Conservation (phyloP, 2,329 filamentous ascomycete genomes). For the Arthrobotrys megalospora region DNA sequence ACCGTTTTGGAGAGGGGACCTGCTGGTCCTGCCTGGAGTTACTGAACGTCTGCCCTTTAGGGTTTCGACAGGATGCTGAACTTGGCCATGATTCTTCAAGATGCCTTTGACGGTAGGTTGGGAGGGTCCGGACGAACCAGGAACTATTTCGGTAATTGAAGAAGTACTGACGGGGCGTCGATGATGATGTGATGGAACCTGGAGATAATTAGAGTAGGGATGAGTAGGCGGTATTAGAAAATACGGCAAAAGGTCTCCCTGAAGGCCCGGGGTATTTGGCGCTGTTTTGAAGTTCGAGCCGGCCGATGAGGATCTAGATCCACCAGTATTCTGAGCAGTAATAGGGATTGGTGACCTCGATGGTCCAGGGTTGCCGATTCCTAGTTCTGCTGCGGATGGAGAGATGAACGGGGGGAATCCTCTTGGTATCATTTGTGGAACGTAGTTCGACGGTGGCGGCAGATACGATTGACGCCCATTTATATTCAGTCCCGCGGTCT, state of each 20-base stretch:
- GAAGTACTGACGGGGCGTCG: slow-evolving; percentile 21
- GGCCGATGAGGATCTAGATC: not conserved
- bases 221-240: not conserved
- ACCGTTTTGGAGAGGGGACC: slow-evolving; percentile 3
- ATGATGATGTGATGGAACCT: slow-evolving; percentile 1
- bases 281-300: slow-evolving; percentile 13
- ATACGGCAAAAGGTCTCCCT: not conserved
- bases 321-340: slow-evolving; percentile 3
- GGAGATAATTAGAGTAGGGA: slow-evolving; percentile 8
- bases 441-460: slow-evolving; percentile 17
- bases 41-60: not conserved
- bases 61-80: not conserved
- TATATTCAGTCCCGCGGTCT: not conserved
- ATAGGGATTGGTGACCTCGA: slow-evolving; percentile 8
- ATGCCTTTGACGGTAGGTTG: slow-evolving; percentile 36
- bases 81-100: slow-evolving; percentile 10
- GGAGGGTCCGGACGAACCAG: not conserved
- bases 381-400: not conserved
- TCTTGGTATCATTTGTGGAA: not conserved
- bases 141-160: not conserved
- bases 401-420: not conserved
- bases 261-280: slow-evolving; percentile 7
- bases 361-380: not conserved
- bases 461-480: slow-evolving; percentile 3
- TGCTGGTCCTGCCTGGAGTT: slow-evolving; percentile 4